phyloP scores from a whole-genome alignment of 306 rosid species.

The Luffa acutangula region DNA sequence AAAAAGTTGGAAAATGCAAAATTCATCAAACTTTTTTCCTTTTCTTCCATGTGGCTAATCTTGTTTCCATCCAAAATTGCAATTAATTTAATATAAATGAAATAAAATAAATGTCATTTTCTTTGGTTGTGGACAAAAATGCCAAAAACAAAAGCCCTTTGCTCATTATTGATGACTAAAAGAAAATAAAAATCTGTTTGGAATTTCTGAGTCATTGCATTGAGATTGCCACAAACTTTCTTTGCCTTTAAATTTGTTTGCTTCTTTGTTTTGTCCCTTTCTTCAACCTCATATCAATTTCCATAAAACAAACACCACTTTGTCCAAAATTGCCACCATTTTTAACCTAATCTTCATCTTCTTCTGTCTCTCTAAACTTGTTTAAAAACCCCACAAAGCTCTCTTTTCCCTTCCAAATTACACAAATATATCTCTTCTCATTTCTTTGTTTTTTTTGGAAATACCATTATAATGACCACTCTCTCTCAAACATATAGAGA shows the following conservation, averaged over 20 bases:
- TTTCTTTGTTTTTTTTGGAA: not conserved
- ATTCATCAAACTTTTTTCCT: not conserved
- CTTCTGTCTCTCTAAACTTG: not conserved
- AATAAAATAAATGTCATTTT: not conserved
- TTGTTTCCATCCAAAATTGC: not conserved
- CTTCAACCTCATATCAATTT: constrained; percentile 6
- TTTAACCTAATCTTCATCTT: not conserved
- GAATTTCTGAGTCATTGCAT: not conserved
- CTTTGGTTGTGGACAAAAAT: not conserved
- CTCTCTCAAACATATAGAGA: constrained; percentile 33
- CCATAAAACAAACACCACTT: constrained; percentile 30
- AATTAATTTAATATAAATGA: not conserved
- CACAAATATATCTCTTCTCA: not conserved
- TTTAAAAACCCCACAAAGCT: not conserved
- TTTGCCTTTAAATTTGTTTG: constrained; percentile 21
- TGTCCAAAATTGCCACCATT: constrained; percentile 18
- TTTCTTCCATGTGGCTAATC: not conserved
- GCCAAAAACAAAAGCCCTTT: not conserved
- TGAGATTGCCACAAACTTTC: constrained; percentile 4
- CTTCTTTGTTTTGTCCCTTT: constrained; percentile 39
- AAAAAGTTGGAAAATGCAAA: not conserved
- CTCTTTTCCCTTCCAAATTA: not conserved
- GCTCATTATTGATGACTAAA: not conserved
- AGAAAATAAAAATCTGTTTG: not conserved
- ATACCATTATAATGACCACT: constrained; percentile 23